Base-by-base conservation (phyloP, 1,139 yeast species). In the Suhomyces anneliseae region DNA sequence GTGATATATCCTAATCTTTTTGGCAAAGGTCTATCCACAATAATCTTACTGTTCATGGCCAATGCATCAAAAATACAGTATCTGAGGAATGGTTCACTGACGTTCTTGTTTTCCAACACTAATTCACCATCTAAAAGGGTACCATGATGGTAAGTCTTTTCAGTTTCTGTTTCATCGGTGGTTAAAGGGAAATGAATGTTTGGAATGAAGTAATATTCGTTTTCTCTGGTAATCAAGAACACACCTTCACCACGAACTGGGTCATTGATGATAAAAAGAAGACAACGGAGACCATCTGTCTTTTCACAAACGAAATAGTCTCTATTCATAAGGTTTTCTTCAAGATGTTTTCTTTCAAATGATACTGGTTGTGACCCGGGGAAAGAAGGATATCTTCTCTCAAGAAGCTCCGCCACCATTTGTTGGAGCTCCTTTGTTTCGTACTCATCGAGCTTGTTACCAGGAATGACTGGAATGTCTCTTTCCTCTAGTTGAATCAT, bases 301-400 rank as follows among this genome's bases (percentile, higher is more conserved):
- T 95, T 95, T 61, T 95, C 99, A 69, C 99, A 93, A 0, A 93
- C 99, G 58, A 83, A 86, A 62, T 90, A 93, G 58, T 74, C 80
- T 49, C 67, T 65, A 32, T 86, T 70, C 62, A 79, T 64, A 43
- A 93, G 69, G 34, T 83, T 81, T 45, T 82, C 82, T 7, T 74
- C 71, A 36, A 93, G 73, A 67, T 92, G 97, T 37, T 75, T 73
- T 49, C 90, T 74, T 41, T 89, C 85, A 64, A 95, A 92, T 34
- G 97, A 89, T 1, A 93, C 90, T 0, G 99, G 99, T 66, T 95
- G 99, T 1, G 97, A 85, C 0, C 98, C 98, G 4, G 95, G 92
- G 57, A 89, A 89, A 2, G 69, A 60, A 27, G 74, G 67, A 47
- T 67, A 72, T 47, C 83, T 67, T 35, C 83, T 66, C 26, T 82